Base-by-base conservation (phyloP, 768 basidiomycete species). In the Omphalotus guepiniiformis region DNA sequence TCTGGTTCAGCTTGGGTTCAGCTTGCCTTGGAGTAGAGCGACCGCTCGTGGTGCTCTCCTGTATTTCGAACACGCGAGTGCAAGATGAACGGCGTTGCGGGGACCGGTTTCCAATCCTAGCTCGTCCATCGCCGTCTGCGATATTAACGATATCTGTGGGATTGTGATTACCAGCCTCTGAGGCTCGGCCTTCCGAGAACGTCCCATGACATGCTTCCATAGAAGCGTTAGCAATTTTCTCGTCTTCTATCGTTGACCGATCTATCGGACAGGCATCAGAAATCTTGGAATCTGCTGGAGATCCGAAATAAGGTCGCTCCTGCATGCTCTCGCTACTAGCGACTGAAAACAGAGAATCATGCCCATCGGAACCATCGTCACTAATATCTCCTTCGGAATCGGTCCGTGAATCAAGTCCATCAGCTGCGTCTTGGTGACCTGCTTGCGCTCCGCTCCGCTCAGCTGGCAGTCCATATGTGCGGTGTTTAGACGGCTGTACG, bases 311-410 rank as follows among this genome's bases (percentile, higher is more conserved):
- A 28, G 41, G 28, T 42, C 16, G 21, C 1, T 6, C 25, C 25
- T 41, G 28, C n/a, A 16, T 16, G 4, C 28, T 42, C 35, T 46
- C 44, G 29, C 22, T 26, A 35, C 38, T 36, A n/a, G 7, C 25
- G 15, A 3, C 42, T 22, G 42, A 44, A 34, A 44, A 44, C 28
- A 44, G 30, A 12, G 42, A 35, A 44, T 44, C 42, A 21, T 44
- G 42, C 15, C 35, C 42, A 30, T 42, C 27, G 27, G 29, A 16
- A 29, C 23, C n/a, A 25, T 44, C 42, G 7, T 30, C 8, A 16
- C 6, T 13, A 34, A 15, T 4, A 21, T 13, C 8, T 13, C 23
- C 13, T 22, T 30, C 42, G n/a, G 29, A 34, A 16, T 34, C 42
- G 12, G 42, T 34, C 19, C 16, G 27, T 18, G 27, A 42, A 28